Base-by-base conservation (phyloP, 164 flowering plant species). In the Cinnamomum micranthum region DNA sequence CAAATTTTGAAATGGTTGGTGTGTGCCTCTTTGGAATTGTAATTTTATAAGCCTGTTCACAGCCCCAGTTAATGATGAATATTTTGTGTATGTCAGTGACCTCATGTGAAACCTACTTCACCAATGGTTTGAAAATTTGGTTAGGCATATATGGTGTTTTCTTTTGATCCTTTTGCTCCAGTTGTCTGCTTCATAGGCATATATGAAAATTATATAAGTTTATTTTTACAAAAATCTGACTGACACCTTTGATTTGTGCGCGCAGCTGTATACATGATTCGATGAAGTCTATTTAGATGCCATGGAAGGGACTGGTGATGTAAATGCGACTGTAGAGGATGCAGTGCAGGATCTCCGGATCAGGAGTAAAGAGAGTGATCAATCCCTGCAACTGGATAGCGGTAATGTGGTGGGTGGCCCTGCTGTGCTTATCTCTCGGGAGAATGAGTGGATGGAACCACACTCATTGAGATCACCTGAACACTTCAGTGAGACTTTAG, bases 401-500 rank as follows among this genome's bases (percentile, higher is more conserved):
- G 33, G 75, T 69, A 81, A 77, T 52, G 63, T 76, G 75, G 74
- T 87, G 75, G 88, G 80, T 28, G 69, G 86, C 12, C 74, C 76
- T 35, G 87, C 85, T 55, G 73, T 84, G 81, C 73, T 81, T 73
- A 82, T 77, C 59, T 85, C 82, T 33, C 73, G 74, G 19, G 89
- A 82, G 71, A 81, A 73, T 35, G 85, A 77, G 63, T 85, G 85
- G 78, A 76, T 71, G 1, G 85, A 81, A 4, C 68, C 64, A 20
- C 71, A 55, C 41, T 72, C 71, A 13, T 28, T 71, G 72, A 83
- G 75, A 73, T 69, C 89, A 28, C 84, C 80, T 50, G 83, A 81
- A 62, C 79, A 71, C 17, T 80, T 83, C 73, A 74, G 78, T 62
- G 87, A 74, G 68, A 71, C 82, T 70, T 73, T 84, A 50, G 87